phyloP scores from a whole-genome alignment of 768 basidiomycete genomes.

The Hortiboletus campestris region DNA sequence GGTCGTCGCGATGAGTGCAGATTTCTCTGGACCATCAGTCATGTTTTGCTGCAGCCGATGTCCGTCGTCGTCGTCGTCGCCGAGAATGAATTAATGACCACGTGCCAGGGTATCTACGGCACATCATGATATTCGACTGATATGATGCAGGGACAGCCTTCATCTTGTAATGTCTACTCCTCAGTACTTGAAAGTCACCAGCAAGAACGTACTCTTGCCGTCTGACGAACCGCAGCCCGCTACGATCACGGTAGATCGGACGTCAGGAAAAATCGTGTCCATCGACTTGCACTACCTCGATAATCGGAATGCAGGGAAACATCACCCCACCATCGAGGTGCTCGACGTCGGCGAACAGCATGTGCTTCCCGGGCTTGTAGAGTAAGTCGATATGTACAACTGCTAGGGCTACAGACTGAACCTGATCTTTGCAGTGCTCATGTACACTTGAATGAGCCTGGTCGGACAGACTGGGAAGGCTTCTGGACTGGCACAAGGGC shows the following conservation, averaged over 20 bases:
- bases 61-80: neutral
- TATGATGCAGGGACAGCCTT: neutral
- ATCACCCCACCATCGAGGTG: slow-evolving; percentile 33
- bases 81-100: slow-evolving; percentile 2
- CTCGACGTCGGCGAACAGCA: slow-evolving; percentile 58
- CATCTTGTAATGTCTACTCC: slow-evolving; percentile 9
- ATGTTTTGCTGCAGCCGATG: slow-evolving; percentile 11
- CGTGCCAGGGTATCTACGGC: slow-evolving; percentile 5
- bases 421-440: slow-evolving; percentile 57
- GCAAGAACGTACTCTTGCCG: slow-evolving; percentile 59
- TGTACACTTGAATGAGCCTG: slow-evolving; percentile 93
- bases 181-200: slow-evolving; percentile 43
- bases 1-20: slow-evolving; percentile 7
- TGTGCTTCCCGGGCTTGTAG: slow-evolving; percentile 78
- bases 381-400: slow-evolving; percentile 41
- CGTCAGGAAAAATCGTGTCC: slow-evolving; percentile 58
- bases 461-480: slow-evolving; percentile 92
- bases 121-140: neutral
- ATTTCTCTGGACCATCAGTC: slow-evolving; percentile 16
- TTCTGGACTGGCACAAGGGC: slow-evolving; percentile 90
- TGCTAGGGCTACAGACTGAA: neutral
- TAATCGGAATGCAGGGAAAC: slow-evolving; percentile 25
- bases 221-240: slow-evolving; percentile 51
- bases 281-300: slow-evolving; percentile 39
- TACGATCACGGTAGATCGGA: slow-evolving; percentile 58